A percentile compares a stretch with the other conserved stretches of the same genome.
These are phyloP conservation scores for Tylopilus vinaceipallidus DNA, from an alignment of 768 basidiomycete genomes.

Conservation along the genomic window DNA sequence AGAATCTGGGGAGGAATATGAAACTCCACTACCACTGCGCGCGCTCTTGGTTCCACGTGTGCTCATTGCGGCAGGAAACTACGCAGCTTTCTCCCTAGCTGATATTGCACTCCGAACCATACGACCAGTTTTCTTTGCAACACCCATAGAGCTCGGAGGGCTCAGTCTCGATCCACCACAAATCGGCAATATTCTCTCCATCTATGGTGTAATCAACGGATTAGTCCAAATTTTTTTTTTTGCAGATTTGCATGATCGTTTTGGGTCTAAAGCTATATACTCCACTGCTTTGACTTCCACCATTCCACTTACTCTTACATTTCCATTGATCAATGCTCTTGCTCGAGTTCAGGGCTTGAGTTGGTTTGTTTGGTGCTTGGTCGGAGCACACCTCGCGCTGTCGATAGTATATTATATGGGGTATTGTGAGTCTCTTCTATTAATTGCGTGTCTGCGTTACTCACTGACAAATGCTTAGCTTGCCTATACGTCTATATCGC, in stretches of 20 bases:
- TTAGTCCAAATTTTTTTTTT: slow-evolving; percentile 70
- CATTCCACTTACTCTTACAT: slow-evolving; percentile 53
- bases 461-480: slow-evolving; percentile 38
- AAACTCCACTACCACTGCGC: slow-evolving; percentile 45
- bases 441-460: background rate
- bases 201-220: slow-evolving; percentile 63
- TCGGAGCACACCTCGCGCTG: slow-evolving; percentile 48
- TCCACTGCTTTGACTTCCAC: slow-evolving; percentile 46
- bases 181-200: slow-evolving; percentile 65
- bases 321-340: slow-evolving; percentile 59
- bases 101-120: slow-evolving; percentile 67
- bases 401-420: slow-evolving; percentile 50
- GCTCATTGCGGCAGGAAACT: slow-evolving; percentile 63
- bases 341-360: slow-evolving; percentile 50
- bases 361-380: slow-evolving; percentile 44
- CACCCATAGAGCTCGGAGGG: slow-evolving; percentile 67
- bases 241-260: slow-evolving; percentile 53
- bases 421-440: slow-evolving; percentile 46
- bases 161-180: slow-evolving; percentile 60
- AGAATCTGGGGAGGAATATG: slow-evolving; percentile 11
- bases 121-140: slow-evolving; percentile 69
- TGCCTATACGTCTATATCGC: slow-evolving; percentile 71
- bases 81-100: slow-evolving; percentile 58
- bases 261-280: slow-evolving; percentile 64
- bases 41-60: slow-evolving; percentile 53